Conservation (phyloP, 2,329 filamentous ascomycete species). For the Emmonsia crescens region DNA sequence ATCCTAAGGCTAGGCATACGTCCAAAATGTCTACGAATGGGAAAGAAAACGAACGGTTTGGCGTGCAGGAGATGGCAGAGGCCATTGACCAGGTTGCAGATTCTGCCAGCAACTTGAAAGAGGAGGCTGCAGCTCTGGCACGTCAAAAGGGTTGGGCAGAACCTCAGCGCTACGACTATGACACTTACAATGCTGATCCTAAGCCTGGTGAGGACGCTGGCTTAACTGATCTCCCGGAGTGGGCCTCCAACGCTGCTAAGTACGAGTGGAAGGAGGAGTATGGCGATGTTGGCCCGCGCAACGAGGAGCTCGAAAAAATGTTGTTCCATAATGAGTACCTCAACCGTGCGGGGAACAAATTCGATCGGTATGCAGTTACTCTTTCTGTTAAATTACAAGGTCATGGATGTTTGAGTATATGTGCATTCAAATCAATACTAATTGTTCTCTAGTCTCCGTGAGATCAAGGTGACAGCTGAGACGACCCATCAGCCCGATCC, state of each 20-base stretch:
- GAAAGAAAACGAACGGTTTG: background rate
- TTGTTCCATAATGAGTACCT: conserved; percentile 55
- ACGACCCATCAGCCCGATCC: conserved; percentile 39
- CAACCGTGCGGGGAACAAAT: conserved; percentile 48
- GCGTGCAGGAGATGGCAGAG: background rate
- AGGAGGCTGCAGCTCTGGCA: conserved; percentile 22
- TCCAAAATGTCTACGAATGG: background rate
- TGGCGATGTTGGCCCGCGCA: conserved; percentile 70
- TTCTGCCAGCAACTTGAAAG: conserved; percentile 14
- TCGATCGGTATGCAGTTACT: conserved; percentile 45
- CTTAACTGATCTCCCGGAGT: conserved; percentile 25
- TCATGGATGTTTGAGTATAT: background rate
- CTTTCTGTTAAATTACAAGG: background rate
- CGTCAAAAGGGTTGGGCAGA: conserved; percentile 31
- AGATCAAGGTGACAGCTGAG: conserved; percentile 42
- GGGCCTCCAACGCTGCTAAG: conserved; percentile 48
- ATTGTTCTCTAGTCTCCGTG: conserved; percentile 29
- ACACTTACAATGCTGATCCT: conserved; percentile 18
- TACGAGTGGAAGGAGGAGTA: conserved; percentile 82
- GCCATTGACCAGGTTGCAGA: background rate
- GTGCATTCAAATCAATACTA: background rate
- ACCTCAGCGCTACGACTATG: conserved; percentile 29
- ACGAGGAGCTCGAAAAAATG: conserved; percentile 58
- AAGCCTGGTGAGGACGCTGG: conserved; percentile 13
- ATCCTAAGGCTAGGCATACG: background rate